Conservation (phyloP, 2,329 filamentous ascomycete genomes). For the Cadophora sp. region DNA sequence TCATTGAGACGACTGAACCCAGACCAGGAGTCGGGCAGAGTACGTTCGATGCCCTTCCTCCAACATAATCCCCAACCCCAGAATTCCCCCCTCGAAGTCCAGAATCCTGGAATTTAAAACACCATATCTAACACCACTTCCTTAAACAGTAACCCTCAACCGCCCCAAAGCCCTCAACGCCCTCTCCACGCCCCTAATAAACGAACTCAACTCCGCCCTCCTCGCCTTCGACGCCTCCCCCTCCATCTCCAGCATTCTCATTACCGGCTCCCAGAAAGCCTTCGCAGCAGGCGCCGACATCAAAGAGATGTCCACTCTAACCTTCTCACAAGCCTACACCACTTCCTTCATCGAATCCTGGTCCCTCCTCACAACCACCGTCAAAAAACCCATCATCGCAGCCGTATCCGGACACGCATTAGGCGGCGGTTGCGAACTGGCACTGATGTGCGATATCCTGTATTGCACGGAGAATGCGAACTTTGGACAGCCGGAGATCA, state of each 20-base stretch:
- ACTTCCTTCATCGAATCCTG: slow-evolving; percentile 94
- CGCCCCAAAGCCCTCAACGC: slow-evolving; percentile 96
- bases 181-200: slow-evolving; percentile 87
- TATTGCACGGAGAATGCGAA: slow-evolving; percentile 88
- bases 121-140: background rate
- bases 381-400: slow-evolving; percentile 94
- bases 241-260: slow-evolving; percentile 75
- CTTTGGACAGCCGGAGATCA: slow-evolving; percentile 97
- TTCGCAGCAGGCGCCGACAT: slow-evolving; percentile 98
- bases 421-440: slow-evolving; percentile 93
- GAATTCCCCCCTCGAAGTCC: background rate
- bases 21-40: slow-evolving; percentile 87
- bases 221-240: slow-evolving; percentile 72
- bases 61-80: slow-evolving; percentile 1
- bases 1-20: slow-evolving; percentile 81
- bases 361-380: slow-evolving; percentile 81
- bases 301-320: slow-evolving; percentile 96
- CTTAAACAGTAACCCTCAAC: slow-evolving; percentile 79
- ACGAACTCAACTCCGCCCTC: slow-evolving; percentile 84
- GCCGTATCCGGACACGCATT: slow-evolving; percentile 95
- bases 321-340: slow-evolving; percentile 86
- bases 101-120: background rate
- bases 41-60: slow-evolving; percentile 34
- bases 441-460: slow-evolving; percentile 96
- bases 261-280: slow-evolving; percentile 88